Conservation (phyloP, 148 eudicot genomes). For the Silene conica region DNA sequence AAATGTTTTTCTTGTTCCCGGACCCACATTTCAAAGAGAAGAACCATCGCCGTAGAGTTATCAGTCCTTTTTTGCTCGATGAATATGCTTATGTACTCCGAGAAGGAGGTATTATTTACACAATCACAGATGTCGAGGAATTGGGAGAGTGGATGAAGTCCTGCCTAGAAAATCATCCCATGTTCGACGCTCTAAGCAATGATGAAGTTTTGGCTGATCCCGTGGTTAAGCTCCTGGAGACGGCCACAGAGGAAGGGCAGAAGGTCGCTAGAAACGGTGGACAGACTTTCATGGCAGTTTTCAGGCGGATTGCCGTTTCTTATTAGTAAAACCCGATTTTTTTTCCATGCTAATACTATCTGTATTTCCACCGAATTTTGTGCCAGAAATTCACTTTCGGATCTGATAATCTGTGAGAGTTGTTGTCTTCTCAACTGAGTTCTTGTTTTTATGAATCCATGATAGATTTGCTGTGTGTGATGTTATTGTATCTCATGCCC, state of each 20-base stretch:
- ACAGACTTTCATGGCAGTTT: conserved; percentile 70
- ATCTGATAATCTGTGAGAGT: neutral
- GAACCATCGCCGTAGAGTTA: conserved; percentile 82
- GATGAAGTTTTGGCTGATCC: conserved; percentile 74
- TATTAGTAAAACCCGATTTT: conserved; percentile 5
- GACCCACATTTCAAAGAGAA: conserved; percentile 97
- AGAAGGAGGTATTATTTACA: conserved; percentile 82
- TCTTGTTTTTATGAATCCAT: neutral
- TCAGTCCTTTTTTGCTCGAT: conserved; percentile 74
- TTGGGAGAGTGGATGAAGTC: conserved; percentile 91
- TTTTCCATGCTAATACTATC: neutral
- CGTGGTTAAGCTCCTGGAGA: conserved; percentile 61
- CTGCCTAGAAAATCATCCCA: conserved; percentile 71
- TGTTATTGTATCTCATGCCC: no score
- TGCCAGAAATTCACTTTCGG: neutral
- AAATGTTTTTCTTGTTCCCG: conserved; percentile 95
- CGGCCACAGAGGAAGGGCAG: conserved; percentile 89
- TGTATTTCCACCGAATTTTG: neutral
- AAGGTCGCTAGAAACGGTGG: conserved; percentile 86
- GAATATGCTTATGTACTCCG: conserved; percentile 84
- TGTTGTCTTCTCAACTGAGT: neutral
- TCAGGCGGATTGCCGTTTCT: conserved; percentile 46
- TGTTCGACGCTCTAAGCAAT: conserved; percentile 60
- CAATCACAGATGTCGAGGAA: conserved; percentile 92
- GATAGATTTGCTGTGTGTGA: no score